phyloP scores from a whole-genome alignment of 495 filamentous ascomycete species.

The Friedmanniomyces endolithicus region DNA sequence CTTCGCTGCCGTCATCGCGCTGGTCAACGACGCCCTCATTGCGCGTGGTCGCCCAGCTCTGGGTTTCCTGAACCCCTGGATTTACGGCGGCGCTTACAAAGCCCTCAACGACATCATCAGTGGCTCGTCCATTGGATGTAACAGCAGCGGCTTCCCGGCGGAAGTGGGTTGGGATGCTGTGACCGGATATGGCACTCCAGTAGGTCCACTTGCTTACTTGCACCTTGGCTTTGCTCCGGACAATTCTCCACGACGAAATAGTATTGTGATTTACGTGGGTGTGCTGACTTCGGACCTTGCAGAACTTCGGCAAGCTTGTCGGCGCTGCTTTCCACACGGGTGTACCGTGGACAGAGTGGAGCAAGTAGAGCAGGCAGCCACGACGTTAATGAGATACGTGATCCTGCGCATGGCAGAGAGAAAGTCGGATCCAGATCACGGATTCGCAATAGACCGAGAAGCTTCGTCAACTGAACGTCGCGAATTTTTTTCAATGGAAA shows the following conservation, averaged over 20 bases:
- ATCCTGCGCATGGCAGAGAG: background rate
- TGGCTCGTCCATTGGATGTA: conserved; percentile 26
- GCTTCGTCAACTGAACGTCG: too few relatives aligned
- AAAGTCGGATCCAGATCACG: too few relatives aligned
- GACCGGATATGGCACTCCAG: conserved; percentile 8
- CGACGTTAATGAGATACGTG: background rate
- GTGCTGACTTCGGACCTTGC: background rate
- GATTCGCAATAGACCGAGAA: too few relatives aligned
- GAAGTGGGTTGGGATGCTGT: conserved; percentile 28
- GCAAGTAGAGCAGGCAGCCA: background rate
- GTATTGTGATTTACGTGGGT: too few relatives aligned
- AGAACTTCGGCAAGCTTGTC: conserved; percentile 11
- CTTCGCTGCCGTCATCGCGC: conserved; percentile 25
- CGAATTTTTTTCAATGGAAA: too few relatives aligned
- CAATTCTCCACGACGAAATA: too few relatives aligned
- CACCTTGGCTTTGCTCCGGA: too few relatives aligned
- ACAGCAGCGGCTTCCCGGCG: conserved; percentile 25
- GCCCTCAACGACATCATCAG: conserved; percentile 29
- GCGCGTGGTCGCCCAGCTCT: conserved; percentile 24
- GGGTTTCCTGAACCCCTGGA: conserved; percentile 34
- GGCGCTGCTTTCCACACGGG: conserved; percentile 3
- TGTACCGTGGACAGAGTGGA: too few relatives aligned
- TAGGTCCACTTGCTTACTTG: background rate
- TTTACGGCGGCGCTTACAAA: conserved; percentile 26
- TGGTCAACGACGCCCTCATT: conserved; percentile 31